These are phyloP conservation scores for Leccinum insolens DNA, from an alignment of 1,284 basidiomycete species.

Conservation along the genomic window DNA sequence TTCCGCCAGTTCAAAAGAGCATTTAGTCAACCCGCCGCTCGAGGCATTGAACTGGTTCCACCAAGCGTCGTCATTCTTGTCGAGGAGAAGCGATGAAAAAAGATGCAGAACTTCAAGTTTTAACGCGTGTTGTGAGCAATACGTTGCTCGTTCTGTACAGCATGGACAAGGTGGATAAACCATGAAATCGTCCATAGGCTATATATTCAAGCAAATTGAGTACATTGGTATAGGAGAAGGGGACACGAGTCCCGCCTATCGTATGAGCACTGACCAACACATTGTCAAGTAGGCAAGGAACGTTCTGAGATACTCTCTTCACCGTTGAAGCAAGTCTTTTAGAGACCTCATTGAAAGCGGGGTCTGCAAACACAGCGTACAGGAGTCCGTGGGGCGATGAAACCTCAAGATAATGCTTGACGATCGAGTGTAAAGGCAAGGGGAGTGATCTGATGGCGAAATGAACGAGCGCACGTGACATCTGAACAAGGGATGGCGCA, in stretches of 20 bases:
- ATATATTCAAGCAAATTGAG: conserved; percentile 34
- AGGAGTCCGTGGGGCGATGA: conserved; percentile 22
- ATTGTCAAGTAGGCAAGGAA: conserved; percentile 14
- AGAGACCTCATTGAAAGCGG: conserved; percentile 16
- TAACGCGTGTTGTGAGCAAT: conserved; percentile 25
- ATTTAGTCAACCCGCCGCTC: conserved; percentile 8
- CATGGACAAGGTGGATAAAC: conserved; percentile 38
- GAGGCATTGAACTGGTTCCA: conserved; percentile 5
- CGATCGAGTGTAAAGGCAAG: conserved; percentile 37
- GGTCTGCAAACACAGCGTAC: conserved; percentile 24
- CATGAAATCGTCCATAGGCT: conserved; percentile 46
- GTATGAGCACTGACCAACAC: conserved; percentile 33
- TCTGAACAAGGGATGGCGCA: conserved; percentile 33
- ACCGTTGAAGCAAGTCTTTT: conserved; percentile 18
- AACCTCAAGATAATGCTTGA: conserved; percentile 38
- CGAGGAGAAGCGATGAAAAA: conserved; percentile 33
- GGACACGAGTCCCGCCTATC: conserved; percentile 15
- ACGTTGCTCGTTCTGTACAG: conserved; percentile 25
- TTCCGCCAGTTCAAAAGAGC: conserved; percentile 20
- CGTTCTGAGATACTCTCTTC: conserved; percentile 14
- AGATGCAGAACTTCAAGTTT: conserved; percentile 35
- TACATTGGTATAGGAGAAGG: conserved; percentile 25
- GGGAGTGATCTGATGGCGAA: conserved; percentile 46
- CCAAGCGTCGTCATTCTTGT: conserved; percentile 18
- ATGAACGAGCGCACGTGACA: conserved; percentile 37